Percentiles rank a stretch among this genome's conserved stretches.
Evolutionary conservation across 768 basidiomycete species (phyloP).

Genomic region (Pisolithus albus): DNA sequence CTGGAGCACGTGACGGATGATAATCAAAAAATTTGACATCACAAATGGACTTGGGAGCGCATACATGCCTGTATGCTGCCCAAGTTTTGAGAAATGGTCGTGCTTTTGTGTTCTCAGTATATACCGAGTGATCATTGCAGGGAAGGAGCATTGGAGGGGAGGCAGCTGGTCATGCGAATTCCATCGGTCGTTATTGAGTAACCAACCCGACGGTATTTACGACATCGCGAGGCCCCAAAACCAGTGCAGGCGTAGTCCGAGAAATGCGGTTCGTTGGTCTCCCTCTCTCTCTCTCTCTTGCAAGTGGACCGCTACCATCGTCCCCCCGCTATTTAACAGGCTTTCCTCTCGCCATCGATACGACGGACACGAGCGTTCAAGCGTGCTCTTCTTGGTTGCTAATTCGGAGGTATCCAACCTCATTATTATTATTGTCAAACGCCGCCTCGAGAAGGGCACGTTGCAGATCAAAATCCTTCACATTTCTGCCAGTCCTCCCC

Average conservation of each 20-base stretch:
- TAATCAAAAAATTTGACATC: no score
- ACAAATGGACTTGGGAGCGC: no score
- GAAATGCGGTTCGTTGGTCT: constrained; percentile 2
- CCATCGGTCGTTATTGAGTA: constrained; percentile 17
- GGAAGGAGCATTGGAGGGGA: not conserved
- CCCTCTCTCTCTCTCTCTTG: constrained; percentile 11
- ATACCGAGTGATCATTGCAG: not conserved
- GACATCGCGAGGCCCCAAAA: constrained; percentile 24
- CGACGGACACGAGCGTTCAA: constrained; percentile 13
- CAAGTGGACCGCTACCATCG: constrained; percentile 17
- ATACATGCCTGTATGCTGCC: no score
- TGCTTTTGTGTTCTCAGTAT: no score
- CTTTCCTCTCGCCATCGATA: constrained; percentile 1
- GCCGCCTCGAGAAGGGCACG: constrained; percentile 60
- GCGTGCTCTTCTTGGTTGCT: constrained; percentile 16
- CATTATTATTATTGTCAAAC: constrained; percentile 39
- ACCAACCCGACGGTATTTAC: constrained; percentile 21
- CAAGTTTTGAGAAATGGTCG: no score
- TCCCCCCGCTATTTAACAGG: constrained; percentile 5
- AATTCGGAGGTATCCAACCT: constrained; percentile 13
- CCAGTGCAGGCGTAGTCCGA: constrained; percentile 21
- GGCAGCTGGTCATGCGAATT: not conserved
- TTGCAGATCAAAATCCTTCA: constrained; percentile 68
- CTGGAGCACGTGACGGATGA: no score
- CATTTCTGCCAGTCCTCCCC: constrained; percentile 44